phyloP scores from a whole-genome alignment of 2,329 filamentous ascomycete genomes.

The Colletotrichum neosansevieriae region DNA sequence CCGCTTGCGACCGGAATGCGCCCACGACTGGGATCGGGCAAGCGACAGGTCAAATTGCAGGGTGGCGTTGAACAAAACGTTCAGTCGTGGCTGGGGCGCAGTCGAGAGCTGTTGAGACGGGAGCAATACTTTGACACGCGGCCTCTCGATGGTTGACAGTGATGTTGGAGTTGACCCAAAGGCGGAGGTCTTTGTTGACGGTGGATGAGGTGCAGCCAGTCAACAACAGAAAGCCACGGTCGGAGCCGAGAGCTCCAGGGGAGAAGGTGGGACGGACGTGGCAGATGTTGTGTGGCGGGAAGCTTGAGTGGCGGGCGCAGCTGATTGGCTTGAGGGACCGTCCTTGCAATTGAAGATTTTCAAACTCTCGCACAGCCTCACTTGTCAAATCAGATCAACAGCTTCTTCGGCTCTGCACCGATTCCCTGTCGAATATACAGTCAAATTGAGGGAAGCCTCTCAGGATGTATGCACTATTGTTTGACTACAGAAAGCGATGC shows the following conservation, averaged over 20 bases:
- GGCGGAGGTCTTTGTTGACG: slow-evolving; percentile 24
- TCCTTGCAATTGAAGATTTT: neutral
- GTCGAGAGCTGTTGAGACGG: neutral
- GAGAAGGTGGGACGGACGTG: slow-evolving; percentile 30
- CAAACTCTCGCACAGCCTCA: neutral
- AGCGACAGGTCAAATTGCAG: neutral
- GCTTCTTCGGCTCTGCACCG: no score
- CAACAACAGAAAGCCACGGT: slow-evolving; percentile 1
- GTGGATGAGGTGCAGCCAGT: slow-evolving; percentile 20
- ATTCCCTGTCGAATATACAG: no score
- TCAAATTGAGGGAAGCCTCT: no score
- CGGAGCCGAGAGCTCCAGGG: slow-evolving; percentile 8
- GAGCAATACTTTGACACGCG: slow-evolving; percentile 16
- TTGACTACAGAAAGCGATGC: no score
- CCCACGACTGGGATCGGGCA: slow-evolving; percentile 14
- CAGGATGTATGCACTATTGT: no score
- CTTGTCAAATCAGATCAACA: no score
- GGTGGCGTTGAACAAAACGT: neutral
- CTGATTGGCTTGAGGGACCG: slow-evolving; percentile 22
- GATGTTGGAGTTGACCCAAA: neutral
- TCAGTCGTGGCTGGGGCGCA: slow-evolving; percentile 9
- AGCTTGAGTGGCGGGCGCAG: neutral
- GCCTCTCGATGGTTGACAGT: slow-evolving; percentile 18
- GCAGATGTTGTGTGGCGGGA: slow-evolving; percentile 31
- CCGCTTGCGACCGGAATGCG: slow-evolving; percentile 36